Evolutionary conservation across 306 rosid genomes (phyloP).

Genomic region (Cicer pinnatifidum): DNA sequence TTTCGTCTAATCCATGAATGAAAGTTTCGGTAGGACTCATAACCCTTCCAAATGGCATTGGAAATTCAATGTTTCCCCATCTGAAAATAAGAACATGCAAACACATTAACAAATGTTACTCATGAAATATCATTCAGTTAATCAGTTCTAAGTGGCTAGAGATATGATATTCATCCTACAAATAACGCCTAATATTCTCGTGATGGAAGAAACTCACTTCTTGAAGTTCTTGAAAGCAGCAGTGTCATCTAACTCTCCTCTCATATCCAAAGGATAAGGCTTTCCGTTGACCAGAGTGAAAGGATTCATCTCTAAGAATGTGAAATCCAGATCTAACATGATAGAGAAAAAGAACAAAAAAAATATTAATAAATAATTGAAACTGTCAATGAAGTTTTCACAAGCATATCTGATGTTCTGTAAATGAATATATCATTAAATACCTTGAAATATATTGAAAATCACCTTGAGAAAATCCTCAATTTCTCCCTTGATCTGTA

Average conservation of each 20-base stretch:
- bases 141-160: slow-evolving; percentile 17
- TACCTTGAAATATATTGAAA: slow-evolving; percentile 82
- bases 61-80: slow-evolving; percentile 89
- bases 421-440: slow-evolving; percentile 8
- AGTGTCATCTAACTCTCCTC: slow-evolving; percentile 98
- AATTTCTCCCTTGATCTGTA: slow-evolving; percentile 75
- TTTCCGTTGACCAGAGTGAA: slow-evolving; percentile 86
- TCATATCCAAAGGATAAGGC: slow-evolving; percentile 98
- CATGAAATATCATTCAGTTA: slow-evolving; percentile 10
- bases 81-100: slow-evolving; percentile 49
- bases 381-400: slow-evolving; percentile 24
- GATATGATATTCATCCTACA: slow-evolving; percentile 29
- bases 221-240: slow-evolving; percentile 98
- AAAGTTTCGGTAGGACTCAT: slow-evolving; percentile 84
- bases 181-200: slow-evolving; percentile 27
- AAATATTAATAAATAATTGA: not conserved
- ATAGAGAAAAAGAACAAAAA: not conserved
- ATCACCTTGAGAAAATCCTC: slow-evolving; percentile 76
- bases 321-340: slow-evolving; percentile 84
- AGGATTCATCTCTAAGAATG: slow-evolving; percentile 99
- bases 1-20: slow-evolving; percentile 89
- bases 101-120: slow-evolving; percentile 26
- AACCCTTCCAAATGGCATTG: slow-evolving; percentile 96
- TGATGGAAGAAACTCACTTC: slow-evolving; percentile 58
- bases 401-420: not conserved